Evolutionary conservation across 2,329 filamentous ascomycete species (phyloP).

Genomic region (Rutstroemia sydowiana): DNA sequence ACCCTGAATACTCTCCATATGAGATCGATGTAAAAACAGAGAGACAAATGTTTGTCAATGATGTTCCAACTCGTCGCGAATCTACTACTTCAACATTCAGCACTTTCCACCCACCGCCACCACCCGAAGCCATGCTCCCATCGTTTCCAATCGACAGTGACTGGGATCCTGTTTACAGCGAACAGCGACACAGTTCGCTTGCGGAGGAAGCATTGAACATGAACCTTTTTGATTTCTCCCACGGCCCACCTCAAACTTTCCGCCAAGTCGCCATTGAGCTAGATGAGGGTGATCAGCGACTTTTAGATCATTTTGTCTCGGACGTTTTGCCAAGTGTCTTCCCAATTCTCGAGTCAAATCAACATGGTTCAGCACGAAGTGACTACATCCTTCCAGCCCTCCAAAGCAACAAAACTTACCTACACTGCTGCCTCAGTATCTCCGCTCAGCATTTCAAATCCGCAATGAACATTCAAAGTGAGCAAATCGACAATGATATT

Average conservation of each 20-base stretch:
- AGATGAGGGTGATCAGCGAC: slow-evolving; percentile 76
- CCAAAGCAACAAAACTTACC: slow-evolving; percentile 84
- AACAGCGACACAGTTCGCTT: slow-evolving; percentile 51
- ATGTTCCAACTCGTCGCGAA: slow-evolving; percentile 76
- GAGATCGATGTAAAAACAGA: slow-evolving; percentile 96
- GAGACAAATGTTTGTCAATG: slow-evolving; percentile 86
- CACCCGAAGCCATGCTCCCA: slow-evolving; percentile 58
- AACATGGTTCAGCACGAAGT: slow-evolving; percentile 72
- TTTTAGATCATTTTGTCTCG: slow-evolving; percentile 86
- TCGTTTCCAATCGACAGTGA: slow-evolving; percentile 60
- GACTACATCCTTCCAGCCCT: slow-evolving; percentile 82
- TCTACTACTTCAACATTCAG: slow-evolving; percentile 89
- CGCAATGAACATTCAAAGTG: slow-evolving; percentile 55
- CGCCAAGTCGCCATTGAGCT: slow-evolving; percentile 71
- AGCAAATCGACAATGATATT: slow-evolving; percentile 82
- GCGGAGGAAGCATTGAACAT: slow-evolving; percentile 60
- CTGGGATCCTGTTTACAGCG: slow-evolving; percentile 65
- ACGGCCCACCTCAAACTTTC: slow-evolving; percentile 54
- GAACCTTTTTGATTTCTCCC: slow-evolving; percentile 77
- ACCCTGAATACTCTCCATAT: slow-evolving; percentile 66
- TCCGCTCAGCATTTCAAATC: slow-evolving; percentile 88
- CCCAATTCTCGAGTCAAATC: slow-evolving; percentile 84
- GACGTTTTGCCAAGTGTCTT: slow-evolving; percentile 84
- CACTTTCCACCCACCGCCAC: slow-evolving; percentile 76
- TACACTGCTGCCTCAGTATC: slow-evolving; percentile 92